Base-by-base conservation (phyloP, 2,329 filamentous ascomycete genomes). In the Nemania bipapillata region DNA sequence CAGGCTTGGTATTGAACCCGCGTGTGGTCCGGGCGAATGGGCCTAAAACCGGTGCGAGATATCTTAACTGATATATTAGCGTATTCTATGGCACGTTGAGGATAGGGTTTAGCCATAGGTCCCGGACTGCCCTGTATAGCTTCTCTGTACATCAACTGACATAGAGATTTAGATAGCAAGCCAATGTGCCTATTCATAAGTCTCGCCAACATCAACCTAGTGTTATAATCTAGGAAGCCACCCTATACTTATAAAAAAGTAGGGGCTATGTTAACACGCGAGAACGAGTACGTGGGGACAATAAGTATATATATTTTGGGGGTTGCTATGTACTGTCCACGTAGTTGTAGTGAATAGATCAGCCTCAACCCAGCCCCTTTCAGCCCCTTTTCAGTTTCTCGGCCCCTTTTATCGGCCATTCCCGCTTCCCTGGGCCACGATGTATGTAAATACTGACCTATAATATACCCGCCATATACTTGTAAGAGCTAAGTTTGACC, bases 311-410 rank as follows among this genome's bases (percentile, higher is more conserved):
- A 9, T 66, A 71, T 71, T 72, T 72, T 73, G 65, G 56, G 69
- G 68, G 30, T 15, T 22, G 70, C 63, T 61, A 56, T n/a, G n/a
- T n/a, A n/a, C n/a, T n/a, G n/a, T n/a, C n/a, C n/a, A n/a, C n/a
- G n/a, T n/a, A n/a, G n/a, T n/a, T n/a, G 30, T 32, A 32, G 4
- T 9, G 30, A n/a, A 32, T 32, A 32, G 24, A 50, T 72, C 70
- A 74, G 74, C 72, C 74, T 73, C 71, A 74, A 66, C 73, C 71
- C 70, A 75, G 74, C 74, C 75, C 66, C 42, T 37, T 47, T 40
- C 37, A 17, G 35, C 65, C 56, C 49, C 55, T 37, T 57, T 55
- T 47, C 9, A 32, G 12, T 17, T 17, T 45, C 20, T 17, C 35
- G 24, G 12, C 9, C n/a, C 42, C 37, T 32, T 59, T 58, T 35